Conservation (phyloP, 1,284 basidiomycete species). For the Pseudozyma sp. region DNA sequence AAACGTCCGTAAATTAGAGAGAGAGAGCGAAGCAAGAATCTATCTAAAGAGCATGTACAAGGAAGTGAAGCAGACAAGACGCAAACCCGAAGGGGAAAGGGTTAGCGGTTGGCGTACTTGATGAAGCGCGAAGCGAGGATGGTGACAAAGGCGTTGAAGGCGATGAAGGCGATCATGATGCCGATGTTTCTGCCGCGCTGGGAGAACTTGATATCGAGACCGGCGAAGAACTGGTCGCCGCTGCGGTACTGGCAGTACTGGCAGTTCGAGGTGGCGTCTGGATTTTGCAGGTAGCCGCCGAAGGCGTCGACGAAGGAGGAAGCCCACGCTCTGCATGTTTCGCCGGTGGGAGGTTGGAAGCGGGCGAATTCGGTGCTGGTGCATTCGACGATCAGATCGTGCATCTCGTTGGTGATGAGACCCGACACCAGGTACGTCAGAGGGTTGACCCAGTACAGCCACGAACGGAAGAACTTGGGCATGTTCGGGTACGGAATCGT, state of each 20-base stretch:
- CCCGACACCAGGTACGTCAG: constrained; percentile 36
- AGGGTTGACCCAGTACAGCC: constrained; percentile 31
- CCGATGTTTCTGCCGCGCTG: constrained; percentile 43
- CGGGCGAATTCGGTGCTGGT: constrained; percentile 74
- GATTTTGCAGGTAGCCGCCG: constrained; percentile 85
- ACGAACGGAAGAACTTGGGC: constrained; percentile 21
- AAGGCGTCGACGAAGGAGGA: constrained; percentile 70
- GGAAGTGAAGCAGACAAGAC: no score
- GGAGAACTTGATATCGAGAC: constrained; percentile 76
- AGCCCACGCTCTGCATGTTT: constrained; percentile 76
- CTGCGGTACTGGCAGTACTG: constrained; percentile 77
- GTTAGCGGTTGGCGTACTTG: constrained; percentile 50
- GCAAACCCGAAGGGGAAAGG: no score
- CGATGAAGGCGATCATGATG: constrained; percentile 37
- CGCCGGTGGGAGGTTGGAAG: constrained; percentile 79
- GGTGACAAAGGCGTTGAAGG: constrained; percentile 36
- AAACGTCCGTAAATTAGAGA: no score
- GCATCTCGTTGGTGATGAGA: constrained; percentile 82
- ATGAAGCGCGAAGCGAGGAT: constrained; percentile 41
- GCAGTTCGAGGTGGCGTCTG: constrained; percentile 74
- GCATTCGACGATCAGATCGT: constrained; percentile 79
- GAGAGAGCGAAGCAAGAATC: no score
- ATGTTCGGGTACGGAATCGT: constrained; percentile 74
- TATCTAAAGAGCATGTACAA: no score
- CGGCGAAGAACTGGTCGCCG: constrained; percentile 79